A percentile compares a stretch with the other conserved stretches of the same genome.
These are phyloP conservation scores for Hypoxylon sp. DNA, from an alignment of 2,329 filamentous ascomycete genomes.

Conservation along the genomic window DNA sequence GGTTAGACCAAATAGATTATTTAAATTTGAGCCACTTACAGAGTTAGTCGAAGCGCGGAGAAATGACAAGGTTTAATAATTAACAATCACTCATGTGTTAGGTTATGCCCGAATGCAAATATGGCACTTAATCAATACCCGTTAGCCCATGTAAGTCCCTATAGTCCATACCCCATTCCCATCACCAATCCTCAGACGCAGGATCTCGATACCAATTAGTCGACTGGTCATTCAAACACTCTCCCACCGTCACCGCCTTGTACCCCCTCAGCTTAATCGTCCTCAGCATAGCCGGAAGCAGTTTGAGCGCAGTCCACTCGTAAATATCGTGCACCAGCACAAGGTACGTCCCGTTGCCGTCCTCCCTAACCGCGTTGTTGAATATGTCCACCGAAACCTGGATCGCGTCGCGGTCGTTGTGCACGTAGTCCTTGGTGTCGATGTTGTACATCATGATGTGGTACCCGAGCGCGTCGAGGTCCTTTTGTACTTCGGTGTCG, in stretches of 20 bases:
- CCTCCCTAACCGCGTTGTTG: not conserved
- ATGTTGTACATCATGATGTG: constrained; percentile 44
- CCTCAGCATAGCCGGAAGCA: constrained; percentile 43
- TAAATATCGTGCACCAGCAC: constrained; percentile 46
- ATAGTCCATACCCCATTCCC: not conserved
- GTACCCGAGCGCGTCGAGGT: constrained; percentile 25
- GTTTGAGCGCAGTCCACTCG: constrained; percentile 39
- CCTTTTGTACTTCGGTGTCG: constrained; percentile 46
- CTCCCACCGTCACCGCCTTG: constrained; percentile 44
- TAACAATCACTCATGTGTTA: not conserved
- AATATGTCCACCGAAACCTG: constrained; percentile 14
- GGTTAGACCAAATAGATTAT: not conserved
- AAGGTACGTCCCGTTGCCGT: constrained; percentile 45
- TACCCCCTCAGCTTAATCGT: constrained; percentile 38
- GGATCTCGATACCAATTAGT: constrained; percentile 45
- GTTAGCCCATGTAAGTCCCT: not conserved
- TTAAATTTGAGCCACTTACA: too few relatives aligned
- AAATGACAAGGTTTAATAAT: not conserved
- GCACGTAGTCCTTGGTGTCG: constrained; percentile 51
- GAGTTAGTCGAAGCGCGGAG: not conserved
- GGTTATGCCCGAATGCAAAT: not conserved
- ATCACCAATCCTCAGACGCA: not conserved
- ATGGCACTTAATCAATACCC: constrained; percentile 1
- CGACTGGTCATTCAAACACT: constrained; percentile 44
- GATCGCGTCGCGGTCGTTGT: constrained; percentile 22